phyloP scores from a whole-genome alignment of 2,329 filamentous ascomycete species.

The Trichoderma harzianum region DNA sequence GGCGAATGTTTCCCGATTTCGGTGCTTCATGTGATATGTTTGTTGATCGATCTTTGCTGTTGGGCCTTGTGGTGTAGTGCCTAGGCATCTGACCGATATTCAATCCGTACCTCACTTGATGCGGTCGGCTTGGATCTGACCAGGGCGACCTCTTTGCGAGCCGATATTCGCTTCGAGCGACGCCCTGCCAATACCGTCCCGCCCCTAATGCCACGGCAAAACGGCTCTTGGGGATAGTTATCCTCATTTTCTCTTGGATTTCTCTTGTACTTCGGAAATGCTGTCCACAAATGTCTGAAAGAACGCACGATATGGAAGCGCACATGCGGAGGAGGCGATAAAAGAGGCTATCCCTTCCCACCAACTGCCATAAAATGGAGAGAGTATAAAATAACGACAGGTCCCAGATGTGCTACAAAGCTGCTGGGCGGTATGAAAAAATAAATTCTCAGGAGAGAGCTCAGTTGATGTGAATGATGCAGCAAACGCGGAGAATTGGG shows the following conservation, averaged over 20 bases:
- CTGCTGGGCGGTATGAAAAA: too few relatives aligned
- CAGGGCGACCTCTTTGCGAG: background rate
- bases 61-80: constrained; percentile 28
- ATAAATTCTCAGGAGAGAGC: too few relatives aligned
- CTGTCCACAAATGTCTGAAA: background rate
- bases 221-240: background rate
- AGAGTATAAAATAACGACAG: too few relatives aligned
- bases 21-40: fast-evolving
- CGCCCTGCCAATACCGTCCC: background rate
- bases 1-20: background rate
- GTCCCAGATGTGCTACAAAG: too few relatives aligned
- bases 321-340: too few relatives aligned
- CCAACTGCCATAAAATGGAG: too few relatives aligned
- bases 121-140: constrained; percentile 23
- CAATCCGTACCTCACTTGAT: background rate
- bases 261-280: background rate
- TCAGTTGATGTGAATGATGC: too few relatives aligned
- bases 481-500: background rate
- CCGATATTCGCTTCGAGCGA: background rate
- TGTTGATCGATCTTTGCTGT: constrained; percentile 25
- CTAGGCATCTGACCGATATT: background rate
- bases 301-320: background rate
- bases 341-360: too few relatives aligned
- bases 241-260: background rate
- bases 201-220: background rate